Evolutionary conservation across 352 stramenopile genomes (phyloP).

Genomic region (Phytophthora capsici): DNA sequence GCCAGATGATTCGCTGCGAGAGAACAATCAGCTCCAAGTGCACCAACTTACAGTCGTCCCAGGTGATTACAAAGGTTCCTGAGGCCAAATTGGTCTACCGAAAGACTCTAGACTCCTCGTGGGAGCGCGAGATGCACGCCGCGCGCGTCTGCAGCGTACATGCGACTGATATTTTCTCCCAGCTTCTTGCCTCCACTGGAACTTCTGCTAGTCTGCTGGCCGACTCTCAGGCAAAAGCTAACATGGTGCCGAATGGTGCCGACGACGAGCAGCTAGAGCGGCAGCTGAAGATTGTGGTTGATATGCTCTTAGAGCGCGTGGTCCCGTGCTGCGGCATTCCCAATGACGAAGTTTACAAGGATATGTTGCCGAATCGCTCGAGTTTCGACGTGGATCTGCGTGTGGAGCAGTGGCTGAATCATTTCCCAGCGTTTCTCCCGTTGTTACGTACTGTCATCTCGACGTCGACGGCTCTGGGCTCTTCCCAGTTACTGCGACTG

Average conservation of each 20-base stretch:
- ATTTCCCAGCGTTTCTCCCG: slow-evolving; percentile 77
- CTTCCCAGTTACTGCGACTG: slow-evolving; percentile 57
- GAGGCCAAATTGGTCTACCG: slow-evolving; percentile 66
- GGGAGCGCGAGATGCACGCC: slow-evolving; percentile 73
- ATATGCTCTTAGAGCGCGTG: slow-evolving; percentile 76
- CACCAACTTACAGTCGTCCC: slow-evolving; percentile 78
- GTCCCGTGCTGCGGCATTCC: slow-evolving; percentile 81
- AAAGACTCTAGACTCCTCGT: slow-evolving; percentile 76
- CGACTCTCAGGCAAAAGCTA: slow-evolving; percentile 1
- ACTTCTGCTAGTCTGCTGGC: slow-evolving; percentile 20
- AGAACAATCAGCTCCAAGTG: slow-evolving; percentile 86
- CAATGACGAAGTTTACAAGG: slow-evolving; percentile 85
- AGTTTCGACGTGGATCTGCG: slow-evolving; percentile 83
- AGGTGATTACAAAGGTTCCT: slow-evolving; percentile 70
- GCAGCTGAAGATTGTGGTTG: slow-evolving; percentile 59
- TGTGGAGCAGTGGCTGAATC: slow-evolving; percentile 86
- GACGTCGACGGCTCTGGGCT: slow-evolving; percentile 43
- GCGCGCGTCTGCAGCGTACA: slow-evolving; percentile 64
- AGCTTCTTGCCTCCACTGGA: slow-evolving; percentile 45
- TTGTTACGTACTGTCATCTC: slow-evolving; percentile 56
- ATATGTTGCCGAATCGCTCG: slow-evolving; percentile 80
- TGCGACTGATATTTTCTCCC: slow-evolving; percentile 56
- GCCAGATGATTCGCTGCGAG: slow-evolving; percentile 68
- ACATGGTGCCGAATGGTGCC: slow-evolving; percentile 18
- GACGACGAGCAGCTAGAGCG: slow-evolving; percentile 52